A percentile compares a stretch with the other conserved stretches of the same genome.
Conservation (phyloP, 768 basidiomycete species). For the Clitopilus hobsonii region DNA sequence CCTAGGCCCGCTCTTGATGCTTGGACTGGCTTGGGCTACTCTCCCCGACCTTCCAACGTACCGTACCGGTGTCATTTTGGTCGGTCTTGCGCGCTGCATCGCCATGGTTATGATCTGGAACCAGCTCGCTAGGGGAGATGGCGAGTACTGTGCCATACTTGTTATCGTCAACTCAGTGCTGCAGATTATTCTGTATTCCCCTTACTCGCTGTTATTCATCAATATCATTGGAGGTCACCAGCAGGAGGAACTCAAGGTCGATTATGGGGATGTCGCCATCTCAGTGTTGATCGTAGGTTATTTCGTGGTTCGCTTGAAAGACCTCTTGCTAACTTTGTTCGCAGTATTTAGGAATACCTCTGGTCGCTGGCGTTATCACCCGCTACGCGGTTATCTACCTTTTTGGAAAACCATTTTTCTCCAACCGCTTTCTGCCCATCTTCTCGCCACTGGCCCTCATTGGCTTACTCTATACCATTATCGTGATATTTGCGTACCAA, state of each 20-base stretch:
- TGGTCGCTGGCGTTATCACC: conserved; percentile 67
- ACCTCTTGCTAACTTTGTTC: neutral
- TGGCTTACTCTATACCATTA: conserved; percentile 77
- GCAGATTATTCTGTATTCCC: conserved; percentile 75
- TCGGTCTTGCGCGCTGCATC: conserved; percentile 70
- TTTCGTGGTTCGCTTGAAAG: neutral
- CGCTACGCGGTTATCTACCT: conserved; percentile 47
- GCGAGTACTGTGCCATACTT: conserved; percentile 71
- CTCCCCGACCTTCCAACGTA: conserved; percentile 75
- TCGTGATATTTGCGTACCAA: conserved; percentile 72
- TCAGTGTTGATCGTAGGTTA: conserved; percentile 66
- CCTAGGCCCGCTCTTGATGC: conserved; percentile 76
- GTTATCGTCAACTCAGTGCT: conserved; percentile 78
- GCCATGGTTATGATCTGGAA: conserved; percentile 86
- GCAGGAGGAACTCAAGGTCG: conserved; percentile 35
- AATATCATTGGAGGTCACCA: conserved; percentile 55
- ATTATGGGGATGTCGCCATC: conserved; percentile 56
- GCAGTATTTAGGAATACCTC: conserved; percentile 84
- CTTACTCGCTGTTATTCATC: conserved; percentile 69
- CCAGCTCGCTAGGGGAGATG: conserved; percentile 62
- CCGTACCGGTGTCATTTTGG: conserved; percentile 77
- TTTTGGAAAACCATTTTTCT: conserved; percentile 43
- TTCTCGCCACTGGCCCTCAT: conserved; percentile 69
- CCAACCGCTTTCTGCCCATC: conserved; percentile 53
- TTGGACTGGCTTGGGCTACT: conserved; percentile 82